phyloP scores from a whole-genome alignment of 768 basidiomycete species.

The Suillus cothurnatus region DNA sequence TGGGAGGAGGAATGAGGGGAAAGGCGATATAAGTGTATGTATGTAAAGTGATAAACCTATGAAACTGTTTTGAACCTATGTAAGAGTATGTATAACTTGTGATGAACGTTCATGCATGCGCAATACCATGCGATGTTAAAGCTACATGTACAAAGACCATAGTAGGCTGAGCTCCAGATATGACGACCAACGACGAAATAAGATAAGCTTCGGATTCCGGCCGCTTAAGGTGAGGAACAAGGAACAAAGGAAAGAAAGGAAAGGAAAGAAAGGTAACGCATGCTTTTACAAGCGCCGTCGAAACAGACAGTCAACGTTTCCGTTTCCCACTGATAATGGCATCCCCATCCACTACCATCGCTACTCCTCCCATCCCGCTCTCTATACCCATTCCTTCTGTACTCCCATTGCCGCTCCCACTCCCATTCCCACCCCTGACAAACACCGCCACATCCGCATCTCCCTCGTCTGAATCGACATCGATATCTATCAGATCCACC shows the following conservation, averaged over 20 bases:
- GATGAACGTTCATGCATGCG: not conserved
- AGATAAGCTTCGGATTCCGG: not conserved
- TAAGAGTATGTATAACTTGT: not conserved
- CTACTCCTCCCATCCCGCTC: not conserved
- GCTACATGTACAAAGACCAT: not conserved
- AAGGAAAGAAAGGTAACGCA: not conserved
- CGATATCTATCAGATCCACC: constrained; percentile 24
- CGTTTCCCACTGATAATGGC: constrained; percentile 14
- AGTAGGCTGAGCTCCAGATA: not conserved
- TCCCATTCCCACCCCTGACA: constrained; percentile 19
- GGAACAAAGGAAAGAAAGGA: not conserved
- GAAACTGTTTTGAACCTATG: not conserved
- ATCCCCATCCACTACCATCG: constrained; percentile 11
- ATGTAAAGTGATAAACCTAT: not conserved
- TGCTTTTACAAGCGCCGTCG: not conserved
- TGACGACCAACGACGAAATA: not conserved
- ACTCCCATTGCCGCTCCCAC: constrained; percentile 12
- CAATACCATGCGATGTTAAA: not conserved
- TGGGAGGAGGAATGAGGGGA: not conserved
- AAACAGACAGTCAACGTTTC: constrained; percentile 10
- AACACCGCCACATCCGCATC: constrained; percentile 7
- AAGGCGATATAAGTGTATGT: not conserved
- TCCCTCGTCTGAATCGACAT: constrained; percentile 9
- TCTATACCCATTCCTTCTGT: constrained; percentile 8
- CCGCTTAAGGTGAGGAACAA: not conserved